Evolutionary conservation across 345 rosid genomes (phyloP).

Genomic region (rapeseed (Brassica napus)): DNA sequence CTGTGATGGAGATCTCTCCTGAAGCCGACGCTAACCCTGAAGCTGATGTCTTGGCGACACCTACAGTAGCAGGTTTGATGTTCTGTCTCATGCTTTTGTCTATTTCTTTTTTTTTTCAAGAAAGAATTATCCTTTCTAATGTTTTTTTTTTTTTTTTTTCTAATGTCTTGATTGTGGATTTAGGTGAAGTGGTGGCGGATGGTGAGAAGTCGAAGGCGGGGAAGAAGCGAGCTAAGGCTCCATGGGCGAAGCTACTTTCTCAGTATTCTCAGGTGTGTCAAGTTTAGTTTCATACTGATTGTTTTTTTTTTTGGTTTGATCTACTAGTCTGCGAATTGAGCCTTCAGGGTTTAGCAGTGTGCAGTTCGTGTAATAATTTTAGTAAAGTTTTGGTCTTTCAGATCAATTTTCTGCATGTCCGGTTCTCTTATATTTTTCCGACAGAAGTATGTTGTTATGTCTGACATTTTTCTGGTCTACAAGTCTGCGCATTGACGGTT

Average conservation of each 20-base stretch:
- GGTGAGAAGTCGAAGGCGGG: conserved; percentile 32
- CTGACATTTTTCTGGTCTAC: not conserved
- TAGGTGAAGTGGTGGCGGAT: conserved; percentile 47
- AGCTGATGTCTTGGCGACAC: conserved; percentile 54
- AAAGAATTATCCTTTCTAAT: not conserved
- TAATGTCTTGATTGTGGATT: conserved; percentile 32
- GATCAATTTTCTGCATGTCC: conserved; percentile 24
- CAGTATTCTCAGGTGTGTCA: conserved; percentile 71
- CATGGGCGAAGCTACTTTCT: conserved; percentile 93
- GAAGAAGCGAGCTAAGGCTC: conserved; percentile 49
- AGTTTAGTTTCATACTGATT: conserved; percentile 10
- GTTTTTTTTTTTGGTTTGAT: not conserved
- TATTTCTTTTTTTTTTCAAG: not conserved
- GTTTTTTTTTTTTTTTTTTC: not conserved
- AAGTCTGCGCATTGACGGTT: conserved; percentile 7
- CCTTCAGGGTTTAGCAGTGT: conserved; percentile 9
- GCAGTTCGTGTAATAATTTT: not conserved
- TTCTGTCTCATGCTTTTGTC: conserved; percentile 8
- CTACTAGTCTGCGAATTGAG: not conserved
- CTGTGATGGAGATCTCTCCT: conserved; percentile 45
- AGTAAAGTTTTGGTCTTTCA: conserved; percentile 22
- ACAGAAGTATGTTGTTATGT: not conserved
- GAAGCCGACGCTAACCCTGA: conserved; percentile 49
- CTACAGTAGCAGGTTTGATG: conserved; percentile 54
- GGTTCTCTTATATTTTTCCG: not conserved